A percentile compares a stretch with the other conserved stretches of the same genome.
phyloP scores from a whole-genome alignment of 2,329 filamentous ascomycete species.

The Tolypocladium sp. region DNA sequence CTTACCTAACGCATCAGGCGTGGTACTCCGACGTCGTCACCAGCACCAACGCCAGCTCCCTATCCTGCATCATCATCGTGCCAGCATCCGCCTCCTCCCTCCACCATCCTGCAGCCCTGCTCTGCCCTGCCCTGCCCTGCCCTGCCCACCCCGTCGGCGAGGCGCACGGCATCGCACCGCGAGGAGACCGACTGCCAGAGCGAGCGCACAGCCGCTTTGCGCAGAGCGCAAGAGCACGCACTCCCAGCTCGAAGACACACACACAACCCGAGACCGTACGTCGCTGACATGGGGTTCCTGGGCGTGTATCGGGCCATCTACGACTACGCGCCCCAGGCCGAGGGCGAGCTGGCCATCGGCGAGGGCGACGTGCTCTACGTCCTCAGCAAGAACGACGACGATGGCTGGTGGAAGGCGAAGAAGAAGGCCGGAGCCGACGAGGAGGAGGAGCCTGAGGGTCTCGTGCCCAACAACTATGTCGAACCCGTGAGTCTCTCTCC shows the following conservation, averaged over 20 bases:
- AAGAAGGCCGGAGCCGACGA: conserved; percentile 78
- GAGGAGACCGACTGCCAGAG: neutral
- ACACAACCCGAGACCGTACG: neutral
- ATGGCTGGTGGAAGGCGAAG: conserved; percentile 94
- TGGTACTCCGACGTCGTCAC: neutral
- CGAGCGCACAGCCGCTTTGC: neutral
- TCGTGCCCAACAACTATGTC: conserved; percentile 92
- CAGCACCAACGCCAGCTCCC: neutral
- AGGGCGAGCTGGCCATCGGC: conserved; percentile 73
- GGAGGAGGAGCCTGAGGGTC: conserved; percentile 81
- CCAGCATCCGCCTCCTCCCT: neutral
- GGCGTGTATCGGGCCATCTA: conserved; percentile 87
- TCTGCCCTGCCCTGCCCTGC: neutral
- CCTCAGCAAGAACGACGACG: conserved; percentile 67
- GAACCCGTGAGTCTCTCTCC: conserved; percentile 56
- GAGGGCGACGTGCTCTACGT: conserved; percentile 88
- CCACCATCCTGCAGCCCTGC: neutral
- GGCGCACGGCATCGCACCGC: neutral
- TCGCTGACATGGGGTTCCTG: conserved; percentile 69
- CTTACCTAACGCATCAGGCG: neutral
- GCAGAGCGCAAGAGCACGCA: neutral
- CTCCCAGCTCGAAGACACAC: neutral
- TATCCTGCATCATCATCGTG: neutral
- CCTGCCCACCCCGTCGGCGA: neutral
- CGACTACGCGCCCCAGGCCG: conserved; percentile 81